Evolutionary conservation across 768 basidiomycete genomes (phyloP).

Genomic region (Suillus bovinus): DNA sequence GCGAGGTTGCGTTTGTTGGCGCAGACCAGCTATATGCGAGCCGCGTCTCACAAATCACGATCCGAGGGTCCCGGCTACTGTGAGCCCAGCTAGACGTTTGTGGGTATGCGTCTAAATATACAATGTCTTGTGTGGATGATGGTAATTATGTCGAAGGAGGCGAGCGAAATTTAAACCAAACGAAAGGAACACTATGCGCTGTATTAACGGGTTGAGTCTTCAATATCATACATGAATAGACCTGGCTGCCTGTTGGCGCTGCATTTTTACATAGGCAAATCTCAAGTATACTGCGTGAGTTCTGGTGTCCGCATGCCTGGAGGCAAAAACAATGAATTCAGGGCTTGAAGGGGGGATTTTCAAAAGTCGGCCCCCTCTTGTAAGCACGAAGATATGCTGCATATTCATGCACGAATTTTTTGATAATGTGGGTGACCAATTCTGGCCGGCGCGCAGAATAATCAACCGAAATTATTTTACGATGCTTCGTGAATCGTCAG

Average conservation of each 20-base stretch:
- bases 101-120: constrained; percentile 40
- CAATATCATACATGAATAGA: constrained; percentile 57
- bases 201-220: too few relatives aligned
- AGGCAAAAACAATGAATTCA: constrained; percentile 35
- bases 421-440: too few relatives aligned
- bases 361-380: constrained; percentile 54
- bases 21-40: constrained; percentile 76
- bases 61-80: constrained; percentile 76
- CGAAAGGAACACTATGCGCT: too few relatives aligned
- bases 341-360: constrained; percentile 38
- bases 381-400: constrained; percentile 16
- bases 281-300: constrained; percentile 26
- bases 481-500: too few relatives aligned
- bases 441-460: too few relatives aligned
- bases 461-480: too few relatives aligned
- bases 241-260: constrained; percentile 67
- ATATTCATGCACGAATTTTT: neutral
- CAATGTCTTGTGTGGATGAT: too few relatives aligned
- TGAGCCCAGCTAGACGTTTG: constrained; percentile 60
- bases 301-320: constrained; percentile 5
- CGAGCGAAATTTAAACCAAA: too few relatives aligned
- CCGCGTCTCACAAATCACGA: constrained; percentile 69
- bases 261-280: constrained; percentile 53
- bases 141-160: too few relatives aligned
- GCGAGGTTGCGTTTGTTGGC: constrained; percentile 88